Conservation (phyloP, 1,284 basidiomycete genomes). For the Cutaneotrichosporon daszewskae region DNA sequence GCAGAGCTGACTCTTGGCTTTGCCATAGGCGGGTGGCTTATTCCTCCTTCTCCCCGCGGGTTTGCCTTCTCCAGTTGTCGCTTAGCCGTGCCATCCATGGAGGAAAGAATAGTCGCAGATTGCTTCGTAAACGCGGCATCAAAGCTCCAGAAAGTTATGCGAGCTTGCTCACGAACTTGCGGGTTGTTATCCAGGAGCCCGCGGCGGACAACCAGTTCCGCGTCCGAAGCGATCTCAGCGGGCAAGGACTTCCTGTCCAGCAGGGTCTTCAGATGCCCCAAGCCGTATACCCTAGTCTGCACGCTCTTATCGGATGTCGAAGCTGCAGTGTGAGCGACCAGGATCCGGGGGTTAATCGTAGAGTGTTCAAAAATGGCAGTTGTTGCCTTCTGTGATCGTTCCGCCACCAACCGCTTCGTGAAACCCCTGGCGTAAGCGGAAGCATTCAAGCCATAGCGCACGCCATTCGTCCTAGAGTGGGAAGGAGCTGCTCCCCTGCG, state of each 20-base stretch:
- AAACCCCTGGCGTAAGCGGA: conserved; percentile 48
- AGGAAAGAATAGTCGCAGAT: conserved; percentile 54
- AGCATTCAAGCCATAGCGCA: conserved; percentile 17
- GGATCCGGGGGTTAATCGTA: conserved; percentile 63
- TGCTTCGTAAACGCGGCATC: conserved; percentile 68
- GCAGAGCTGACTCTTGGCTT: conserved; percentile 17
- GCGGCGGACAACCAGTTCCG: conserved; percentile 69
- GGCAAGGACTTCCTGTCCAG: too few species aligned
- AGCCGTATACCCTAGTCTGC: conserved; percentile 64
- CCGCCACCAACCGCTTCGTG: conserved; percentile 91
- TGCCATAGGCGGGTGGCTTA: background rate
- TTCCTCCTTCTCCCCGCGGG: too few species aligned
- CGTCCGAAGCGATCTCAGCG: conserved; percentile 60
- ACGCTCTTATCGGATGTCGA: conserved; percentile 78
- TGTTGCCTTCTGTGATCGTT: conserved; percentile 73
- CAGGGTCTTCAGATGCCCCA: conserved; percentile 66
- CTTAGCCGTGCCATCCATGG: conserved; percentile 64
- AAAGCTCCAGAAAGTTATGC: conserved; percentile 76
- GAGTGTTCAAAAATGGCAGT: conserved; percentile 64
- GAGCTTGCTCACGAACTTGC: conserved; percentile 66
- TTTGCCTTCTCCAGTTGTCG: conserved; percentile 83
- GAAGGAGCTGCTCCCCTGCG: conserved; percentile 68
- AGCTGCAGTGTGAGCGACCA: conserved; percentile 67
- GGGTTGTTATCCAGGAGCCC: conserved; percentile 73
- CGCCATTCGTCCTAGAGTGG: conserved; percentile 73